Conservation (phyloP, 2,329 filamentous ascomycete species). For the Harringtonia lauricola region DNA sequence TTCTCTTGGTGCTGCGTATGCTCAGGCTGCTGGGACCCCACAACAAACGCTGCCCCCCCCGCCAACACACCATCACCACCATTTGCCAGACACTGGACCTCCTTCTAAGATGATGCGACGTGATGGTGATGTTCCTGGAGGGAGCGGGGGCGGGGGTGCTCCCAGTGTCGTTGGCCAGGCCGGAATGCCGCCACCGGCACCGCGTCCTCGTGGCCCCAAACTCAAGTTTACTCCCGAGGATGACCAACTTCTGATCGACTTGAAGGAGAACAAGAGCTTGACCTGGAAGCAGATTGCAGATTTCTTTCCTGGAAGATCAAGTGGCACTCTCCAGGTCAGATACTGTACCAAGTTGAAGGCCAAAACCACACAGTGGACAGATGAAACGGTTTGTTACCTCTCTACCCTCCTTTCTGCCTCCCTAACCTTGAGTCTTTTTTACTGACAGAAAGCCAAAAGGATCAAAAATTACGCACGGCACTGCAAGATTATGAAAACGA, state of each 20-base stretch:
- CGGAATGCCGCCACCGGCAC: constrained; percentile 77
- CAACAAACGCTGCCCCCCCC: constrained; percentile 14
- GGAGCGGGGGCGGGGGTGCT: constrained; percentile 39
- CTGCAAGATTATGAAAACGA: constrained; percentile 82
- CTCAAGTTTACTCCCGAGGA: constrained; percentile 91
- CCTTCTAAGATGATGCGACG: constrained; percentile 56
- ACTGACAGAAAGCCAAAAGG: constrained; percentile 37
- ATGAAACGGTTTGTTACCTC: constrained; percentile 68
- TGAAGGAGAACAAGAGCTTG: constrained; percentile 90
- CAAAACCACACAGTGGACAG: constrained; percentile 87
- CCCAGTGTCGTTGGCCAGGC: constrained; percentile 79
- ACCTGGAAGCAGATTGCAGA: constrained; percentile 98
- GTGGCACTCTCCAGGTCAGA: constrained; percentile 81
- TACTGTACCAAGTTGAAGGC: constrained; percentile 94
- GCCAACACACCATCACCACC: constrained; percentile 65
- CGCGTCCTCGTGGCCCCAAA: constrained; percentile 74
- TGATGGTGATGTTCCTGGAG: constrained; percentile 29
- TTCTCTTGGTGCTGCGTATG: constrained; percentile 40
- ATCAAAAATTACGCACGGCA: constrained; percentile 64
- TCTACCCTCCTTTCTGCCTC: constrained; percentile 8
- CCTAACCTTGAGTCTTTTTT: background rate
- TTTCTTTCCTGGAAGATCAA: constrained; percentile 85
- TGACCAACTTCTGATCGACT: constrained; percentile 73
- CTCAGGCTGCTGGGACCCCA: constrained; percentile 24
- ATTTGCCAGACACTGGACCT: constrained; percentile 60